A percentile compares a stretch with the other conserved stretches of the same genome.
Evolutionary conservation across 371 early-diverging fungal genomes (phyloP).

Genomic region (Actinomortierella wolfii): DNA sequence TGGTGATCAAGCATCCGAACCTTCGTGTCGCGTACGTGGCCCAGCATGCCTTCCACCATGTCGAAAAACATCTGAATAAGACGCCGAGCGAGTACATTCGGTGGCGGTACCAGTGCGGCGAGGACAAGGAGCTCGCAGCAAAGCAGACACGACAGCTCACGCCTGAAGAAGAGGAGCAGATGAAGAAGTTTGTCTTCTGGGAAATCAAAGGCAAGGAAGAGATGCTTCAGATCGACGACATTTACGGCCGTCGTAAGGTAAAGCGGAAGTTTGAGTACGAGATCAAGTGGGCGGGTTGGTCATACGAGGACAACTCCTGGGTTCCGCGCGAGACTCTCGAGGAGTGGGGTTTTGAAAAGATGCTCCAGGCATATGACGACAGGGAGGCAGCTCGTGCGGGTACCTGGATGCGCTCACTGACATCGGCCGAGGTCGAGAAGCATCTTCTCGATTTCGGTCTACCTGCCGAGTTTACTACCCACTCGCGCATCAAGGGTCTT

Average conservation of each 20-base stretch:
- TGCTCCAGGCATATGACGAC: conserved; percentile 68
- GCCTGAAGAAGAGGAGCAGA: conserved; percentile 67
- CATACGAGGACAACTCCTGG: conserved; percentile 73
- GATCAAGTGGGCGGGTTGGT: conserved; percentile 63
- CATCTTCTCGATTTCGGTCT: conserved; percentile 73
- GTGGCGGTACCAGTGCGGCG: conserved; percentile 74
- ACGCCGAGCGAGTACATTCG: conserved; percentile 74
- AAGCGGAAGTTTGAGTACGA: conserved; percentile 75
- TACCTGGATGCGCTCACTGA: conserved; percentile 66
- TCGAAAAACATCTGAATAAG: conserved; percentile 68
- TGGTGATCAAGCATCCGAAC: conserved; percentile 75
- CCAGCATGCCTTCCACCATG: conserved; percentile 82
- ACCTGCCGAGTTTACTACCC: conserved; percentile 76
- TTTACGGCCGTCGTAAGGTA: conserved; percentile 71
- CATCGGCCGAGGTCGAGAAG: conserved; percentile 70
- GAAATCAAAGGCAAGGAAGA: conserved; percentile 57
- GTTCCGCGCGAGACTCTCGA: conserved; percentile 72
- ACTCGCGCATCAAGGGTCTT: conserved; percentile 84
- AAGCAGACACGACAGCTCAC: conserved; percentile 66
- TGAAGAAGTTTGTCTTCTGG: conserved; percentile 64
- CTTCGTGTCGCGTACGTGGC: conserved; percentile 79
- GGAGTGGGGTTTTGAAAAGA: conserved; percentile 70
- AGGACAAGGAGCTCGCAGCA: conserved; percentile 68
- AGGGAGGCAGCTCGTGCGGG: conserved; percentile 69
- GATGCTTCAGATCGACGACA: conserved; percentile 63